Evolutionary conservation across 192 early-diverging fungal species (phyloP).

Genomic region (Linnemannia exigua): DNA sequence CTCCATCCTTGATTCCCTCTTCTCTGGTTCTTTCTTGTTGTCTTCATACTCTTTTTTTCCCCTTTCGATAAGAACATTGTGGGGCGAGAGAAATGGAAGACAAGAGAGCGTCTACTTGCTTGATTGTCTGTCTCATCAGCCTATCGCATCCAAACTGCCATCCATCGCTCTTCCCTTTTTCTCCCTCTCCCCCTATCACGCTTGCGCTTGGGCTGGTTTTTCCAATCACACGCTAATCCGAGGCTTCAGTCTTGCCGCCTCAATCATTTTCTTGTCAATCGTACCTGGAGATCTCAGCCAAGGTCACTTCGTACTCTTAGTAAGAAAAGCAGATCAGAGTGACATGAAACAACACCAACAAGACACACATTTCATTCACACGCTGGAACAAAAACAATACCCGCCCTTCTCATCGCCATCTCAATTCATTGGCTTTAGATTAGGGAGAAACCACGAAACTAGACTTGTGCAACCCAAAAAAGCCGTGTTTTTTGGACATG

Average conservation of each 20-base stretch:
- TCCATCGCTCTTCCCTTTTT: not conserved
- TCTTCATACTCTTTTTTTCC: not conserved
- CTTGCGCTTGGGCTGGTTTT: not conserved
- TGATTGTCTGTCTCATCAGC: not conserved
- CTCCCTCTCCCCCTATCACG: not conserved
- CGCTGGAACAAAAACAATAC: not conserved
- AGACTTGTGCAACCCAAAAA: not conserved
- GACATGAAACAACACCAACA: not conserved
- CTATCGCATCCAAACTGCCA: not conserved
- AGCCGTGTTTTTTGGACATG: not conserved
- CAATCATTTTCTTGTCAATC: not conserved
- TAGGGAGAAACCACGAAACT: not conserved
- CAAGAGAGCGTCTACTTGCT: not conserved
- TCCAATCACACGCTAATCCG: not conserved
- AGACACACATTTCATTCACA: not conserved
- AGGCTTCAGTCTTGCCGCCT: not conserved
- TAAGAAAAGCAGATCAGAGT: not conserved
- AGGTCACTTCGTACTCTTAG: not conserved
- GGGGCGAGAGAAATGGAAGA: not conserved
- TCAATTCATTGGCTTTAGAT: not conserved
- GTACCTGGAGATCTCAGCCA: too few relatives aligned
- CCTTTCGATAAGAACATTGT: not conserved
- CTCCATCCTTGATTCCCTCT: not conserved
- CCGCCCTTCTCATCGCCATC: not conserved
- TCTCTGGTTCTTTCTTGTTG: not conserved